Evolutionary conservation across 495 filamentous ascomycete species (phyloP).

Genomic region (Delitschia confertaspora): DNA sequence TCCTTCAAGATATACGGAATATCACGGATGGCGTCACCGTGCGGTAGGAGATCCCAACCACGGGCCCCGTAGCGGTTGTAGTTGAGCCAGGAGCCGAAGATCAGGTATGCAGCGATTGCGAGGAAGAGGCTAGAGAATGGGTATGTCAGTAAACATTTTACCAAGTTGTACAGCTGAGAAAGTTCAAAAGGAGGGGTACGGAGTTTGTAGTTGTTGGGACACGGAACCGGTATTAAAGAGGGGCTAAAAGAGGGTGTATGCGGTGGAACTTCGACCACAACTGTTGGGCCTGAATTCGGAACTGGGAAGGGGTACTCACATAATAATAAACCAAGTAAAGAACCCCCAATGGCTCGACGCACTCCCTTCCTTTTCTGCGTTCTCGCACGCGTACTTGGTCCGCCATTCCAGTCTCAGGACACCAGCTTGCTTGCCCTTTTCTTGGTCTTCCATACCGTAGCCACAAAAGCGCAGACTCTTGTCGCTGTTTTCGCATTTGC

Average conservation of each 20-base stretch:
- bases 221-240: background rate
- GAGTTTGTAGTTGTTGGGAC: background rate
- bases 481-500: conserved; percentile 31
- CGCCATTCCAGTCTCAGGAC: conserved; percentile 69
- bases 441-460: conserved; percentile 45
- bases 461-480: conserved; percentile 61
- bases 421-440: conserved; percentile 33
- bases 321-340: conserved; percentile 94
- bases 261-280: no score
- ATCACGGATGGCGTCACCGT: conserved; percentile 85
- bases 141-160: conserved; percentile 2
- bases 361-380: conserved; percentile 38
- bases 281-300: no score
- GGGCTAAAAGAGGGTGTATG: background rate
- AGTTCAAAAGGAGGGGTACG: background rate
- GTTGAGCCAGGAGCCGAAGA: conserved; percentile 98
- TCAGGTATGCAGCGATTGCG: conserved; percentile 77
- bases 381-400: conserved; percentile 78
- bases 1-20: conserved; percentile 88
- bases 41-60: conserved; percentile 91
- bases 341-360: conserved; percentile 64
- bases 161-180: background rate
- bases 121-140: conserved; percentile 61
- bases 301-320: conserved; percentile 54
- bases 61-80: conserved; percentile 93